These are phyloP conservation scores for Apiotrichum akiyoshidainum DNA, from an alignment of 1,284 basidiomycete genomes.

Conservation along the genomic window DNA sequence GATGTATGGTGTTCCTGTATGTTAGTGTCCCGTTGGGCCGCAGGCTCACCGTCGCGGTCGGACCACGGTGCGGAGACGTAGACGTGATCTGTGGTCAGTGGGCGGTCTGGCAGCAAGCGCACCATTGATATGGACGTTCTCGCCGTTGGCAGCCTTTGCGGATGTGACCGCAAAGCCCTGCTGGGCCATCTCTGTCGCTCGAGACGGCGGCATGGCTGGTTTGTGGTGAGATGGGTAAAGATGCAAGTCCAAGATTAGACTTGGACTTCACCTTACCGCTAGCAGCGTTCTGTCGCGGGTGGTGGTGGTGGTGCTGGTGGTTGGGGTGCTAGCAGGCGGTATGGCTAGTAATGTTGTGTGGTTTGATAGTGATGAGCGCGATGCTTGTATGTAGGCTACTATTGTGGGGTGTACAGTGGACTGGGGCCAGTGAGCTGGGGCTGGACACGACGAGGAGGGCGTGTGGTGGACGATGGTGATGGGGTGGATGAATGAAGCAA, in stretches of 20 bases:
- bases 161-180: slow-evolving; percentile 34
- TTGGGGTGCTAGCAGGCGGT: neutral
- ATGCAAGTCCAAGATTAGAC: neutral
- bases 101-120: neutral
- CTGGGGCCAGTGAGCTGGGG: too few relatives aligned
- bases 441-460: too few relatives aligned
- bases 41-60: slow-evolving; percentile 65
- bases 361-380: too few relatives aligned
- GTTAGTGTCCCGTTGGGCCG: neutral
- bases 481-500: too few relatives aligned
- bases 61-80: slow-evolving; percentile 91
- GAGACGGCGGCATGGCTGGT: slow-evolving; percentile 12
- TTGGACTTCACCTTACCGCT: neutral
- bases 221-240: neutral
- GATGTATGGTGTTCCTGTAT: slow-evolving; percentile 68
- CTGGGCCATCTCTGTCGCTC: slow-evolving; percentile 31
- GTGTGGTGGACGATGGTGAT: too few relatives aligned
- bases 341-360: too few relatives aligned
- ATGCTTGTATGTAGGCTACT: too few relatives aligned
- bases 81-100: slow-evolving; percentile 70
- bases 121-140: slow-evolving; percentile 46
- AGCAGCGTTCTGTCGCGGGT: too few relatives aligned
- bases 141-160: slow-evolving; percentile 47
- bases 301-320: neutral
- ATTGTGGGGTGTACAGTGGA: too few relatives aligned